Conservation (phyloP, 306 rosid species). For the Dalbergia oliveri region DNA sequence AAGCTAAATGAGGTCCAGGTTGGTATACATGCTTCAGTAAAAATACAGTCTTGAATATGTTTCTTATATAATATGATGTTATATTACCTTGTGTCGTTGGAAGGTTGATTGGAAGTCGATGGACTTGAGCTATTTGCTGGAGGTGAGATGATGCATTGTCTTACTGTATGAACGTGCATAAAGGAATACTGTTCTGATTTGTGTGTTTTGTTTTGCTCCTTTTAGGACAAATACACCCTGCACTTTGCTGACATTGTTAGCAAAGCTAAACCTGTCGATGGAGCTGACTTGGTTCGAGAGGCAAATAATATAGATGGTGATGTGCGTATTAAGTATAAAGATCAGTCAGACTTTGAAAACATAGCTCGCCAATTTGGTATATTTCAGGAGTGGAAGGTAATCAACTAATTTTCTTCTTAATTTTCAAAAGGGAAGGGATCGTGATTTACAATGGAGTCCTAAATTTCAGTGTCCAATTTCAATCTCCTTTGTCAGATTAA, state of each 20-base stretch:
- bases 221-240: slow-evolving; percentile 70
- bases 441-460: slow-evolving; percentile 2
- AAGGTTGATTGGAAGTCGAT: slow-evolving; percentile 88
- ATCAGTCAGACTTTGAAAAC: slow-evolving; percentile 76
- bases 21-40: slow-evolving; percentile 38
- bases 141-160: slow-evolving; percentile 63
- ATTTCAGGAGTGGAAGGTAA: slow-evolving; percentile 98
- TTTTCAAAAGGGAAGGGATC: slow-evolving; percentile 19
- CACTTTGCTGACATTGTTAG: slow-evolving; percentile 67
- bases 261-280: slow-evolving; percentile 76
- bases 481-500: neutral
- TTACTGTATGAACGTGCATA: slow-evolving; percentile 7
- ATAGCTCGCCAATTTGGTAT: slow-evolving; percentile 86
- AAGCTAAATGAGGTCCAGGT: slow-evolving; percentile 87
- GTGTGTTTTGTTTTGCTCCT: slow-evolving; percentile 43
- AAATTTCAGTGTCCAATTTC: slow-evolving; percentile 20
- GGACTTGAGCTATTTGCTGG: slow-evolving; percentile 90
- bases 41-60: slow-evolving; percentile 29
- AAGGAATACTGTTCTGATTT: slow-evolving; percentile 38
- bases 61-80: slow-evolving; percentile 43
- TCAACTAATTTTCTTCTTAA: slow-evolving; percentile 36
- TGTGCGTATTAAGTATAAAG: slow-evolving; percentile 69
- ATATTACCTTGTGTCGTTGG: slow-evolving; percentile 47
- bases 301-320: slow-evolving; percentile 75
- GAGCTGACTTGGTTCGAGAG: slow-evolving; percentile 78